These are phyloP conservation scores for Trichoderma orchidacearum DNA, from an alignment of 495 filamentous ascomycete genomes.

Conservation along the genomic window DNA sequence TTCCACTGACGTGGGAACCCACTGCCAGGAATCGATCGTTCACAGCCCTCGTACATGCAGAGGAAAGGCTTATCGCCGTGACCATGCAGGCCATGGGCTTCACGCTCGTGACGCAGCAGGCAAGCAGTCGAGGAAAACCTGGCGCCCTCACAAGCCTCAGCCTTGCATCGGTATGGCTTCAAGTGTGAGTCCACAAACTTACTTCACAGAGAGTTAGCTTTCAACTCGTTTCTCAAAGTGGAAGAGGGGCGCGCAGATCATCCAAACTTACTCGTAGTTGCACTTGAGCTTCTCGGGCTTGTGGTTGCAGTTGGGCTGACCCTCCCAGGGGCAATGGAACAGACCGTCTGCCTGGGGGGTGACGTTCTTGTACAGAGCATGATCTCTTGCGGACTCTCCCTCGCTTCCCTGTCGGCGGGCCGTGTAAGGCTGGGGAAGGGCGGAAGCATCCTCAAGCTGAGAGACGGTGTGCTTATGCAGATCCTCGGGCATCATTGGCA, in stretches of 20 bases:
- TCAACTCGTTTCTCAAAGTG: too few relatives aligned
- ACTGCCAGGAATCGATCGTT: conserved; percentile 62
- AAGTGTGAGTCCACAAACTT: conserved; percentile 92
- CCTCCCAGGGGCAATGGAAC: conserved; percentile 82
- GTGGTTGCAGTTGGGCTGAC: conserved; percentile 63
- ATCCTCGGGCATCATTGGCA: neutral
- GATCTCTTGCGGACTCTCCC: conserved; percentile 56
- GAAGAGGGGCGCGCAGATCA: neutral
- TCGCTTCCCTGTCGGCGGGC: conserved; percentile 32
- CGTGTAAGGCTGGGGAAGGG: conserved; percentile 26
- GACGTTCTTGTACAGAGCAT: conserved; percentile 63
- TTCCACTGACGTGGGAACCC: conserved; percentile 93
- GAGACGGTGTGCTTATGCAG: neutral
- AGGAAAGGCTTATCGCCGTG: conserved; percentile 83
- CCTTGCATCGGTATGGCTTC: conserved; percentile 88
- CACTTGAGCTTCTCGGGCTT: conserved; percentile 86
- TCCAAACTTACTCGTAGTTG: conserved; percentile 77
- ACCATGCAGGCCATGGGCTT: conserved; percentile 88
- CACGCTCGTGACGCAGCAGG: conserved; percentile 85
- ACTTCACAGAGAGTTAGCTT: conserved; percentile 37
- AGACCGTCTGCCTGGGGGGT: conserved; percentile 56
- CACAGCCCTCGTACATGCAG: conserved; percentile 73
- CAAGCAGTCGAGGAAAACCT: conserved; percentile 89
- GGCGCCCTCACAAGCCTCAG: conserved; percentile 58
- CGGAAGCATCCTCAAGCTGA: conserved; percentile 18